Evolutionary conservation across 1,284 basidiomycete genomes (phyloP), one percentile per base, ranked within the genome.

Genomic region (Athelia psychrophila): DNA sequence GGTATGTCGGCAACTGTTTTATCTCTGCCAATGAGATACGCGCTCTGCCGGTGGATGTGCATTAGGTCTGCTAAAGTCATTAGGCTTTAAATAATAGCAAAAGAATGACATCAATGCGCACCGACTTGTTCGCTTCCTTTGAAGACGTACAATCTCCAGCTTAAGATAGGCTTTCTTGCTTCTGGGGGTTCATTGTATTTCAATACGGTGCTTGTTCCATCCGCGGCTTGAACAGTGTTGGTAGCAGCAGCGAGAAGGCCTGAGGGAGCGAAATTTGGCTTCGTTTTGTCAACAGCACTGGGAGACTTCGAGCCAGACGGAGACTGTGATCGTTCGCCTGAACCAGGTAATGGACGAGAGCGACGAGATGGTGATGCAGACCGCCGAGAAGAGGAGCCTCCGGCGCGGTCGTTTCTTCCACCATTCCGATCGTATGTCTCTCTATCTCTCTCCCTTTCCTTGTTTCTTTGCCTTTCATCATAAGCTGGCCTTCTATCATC

Each of bases 171-270:
- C 64, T 95, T 97, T 57, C 95, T 78, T 22, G 97, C 97, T 75
- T 99, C 97, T 2, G 96, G 94, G 12, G 97, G 97, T 69, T 99
- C 97, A 61, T 98, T 96, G 67, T 99, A 99, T 69, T 99, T 99
- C 55, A 99, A 76, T 36, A 96, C 84, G 1, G 95, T 92, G 51
- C 87, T 93, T 50, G 83, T 85, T 10, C 90, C 88, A 60, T 91
- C 85, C 8, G 72, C 70, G 30, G 80, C 78, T 61, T 85, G 82
- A 45, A 93, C 84, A 1, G 88, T 92, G 63, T 98, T 97, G 4
- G 94, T 96, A 64, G 93, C 97, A 4, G 95, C 95, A 0, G 96
- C 97, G 20, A 99, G 81, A 12, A 97, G 76, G 6, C 97, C 97
- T 1, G 93, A 97, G 4, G 81, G 81, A 10, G 75, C 80, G 68